Percentiles rank a stretch among this genome's conserved stretches.
Evolutionary conservation across 108 stramenopile species (phyloP).

Genomic region (Fistulifera pelliculosa): DNA sequence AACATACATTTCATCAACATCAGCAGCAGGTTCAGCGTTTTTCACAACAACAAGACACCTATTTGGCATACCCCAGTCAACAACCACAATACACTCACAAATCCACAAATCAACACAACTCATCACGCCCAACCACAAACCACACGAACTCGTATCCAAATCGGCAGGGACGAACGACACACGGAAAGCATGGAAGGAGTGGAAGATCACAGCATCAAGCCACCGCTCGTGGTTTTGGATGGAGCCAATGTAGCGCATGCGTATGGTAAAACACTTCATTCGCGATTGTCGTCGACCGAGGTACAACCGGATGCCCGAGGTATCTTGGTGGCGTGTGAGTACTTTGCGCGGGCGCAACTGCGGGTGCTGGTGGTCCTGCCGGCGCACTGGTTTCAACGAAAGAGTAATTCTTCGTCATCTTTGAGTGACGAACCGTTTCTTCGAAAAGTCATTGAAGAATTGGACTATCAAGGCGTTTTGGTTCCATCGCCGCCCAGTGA

Average conservation of each 20-base stretch:
- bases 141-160: constrained; percentile 1
- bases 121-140: not conserved
- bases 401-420: constrained; percentile 4
- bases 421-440: not conserved
- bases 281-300: not conserved
- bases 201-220: constrained; percentile 24
- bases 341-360: constrained; percentile 39
- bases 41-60: not conserved
- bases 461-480: constrained; percentile 46
- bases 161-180: constrained; percentile 9
- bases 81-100: too few relatives aligned
- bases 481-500: constrained; percentile 67
- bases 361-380: constrained; percentile 74
- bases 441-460: constrained; percentile 3
- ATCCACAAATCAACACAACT: not conserved
- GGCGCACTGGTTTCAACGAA: constrained; percentile 47
- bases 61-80: not conserved
- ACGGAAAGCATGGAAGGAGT: constrained; percentile 55
- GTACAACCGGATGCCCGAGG: constrained; percentile 50
- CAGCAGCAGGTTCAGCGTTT: not conserved
- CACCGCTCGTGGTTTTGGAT: constrained; percentile 72
- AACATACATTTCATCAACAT: not conserved
- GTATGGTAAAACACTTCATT: constrained; percentile 48
- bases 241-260: constrained; percentile 79
- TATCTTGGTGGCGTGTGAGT: constrained; percentile 50